These are phyloP conservation scores for Yarrowia sp. DNA, from an alignment of 805 yeast genomes.

Conservation along the genomic window DNA sequence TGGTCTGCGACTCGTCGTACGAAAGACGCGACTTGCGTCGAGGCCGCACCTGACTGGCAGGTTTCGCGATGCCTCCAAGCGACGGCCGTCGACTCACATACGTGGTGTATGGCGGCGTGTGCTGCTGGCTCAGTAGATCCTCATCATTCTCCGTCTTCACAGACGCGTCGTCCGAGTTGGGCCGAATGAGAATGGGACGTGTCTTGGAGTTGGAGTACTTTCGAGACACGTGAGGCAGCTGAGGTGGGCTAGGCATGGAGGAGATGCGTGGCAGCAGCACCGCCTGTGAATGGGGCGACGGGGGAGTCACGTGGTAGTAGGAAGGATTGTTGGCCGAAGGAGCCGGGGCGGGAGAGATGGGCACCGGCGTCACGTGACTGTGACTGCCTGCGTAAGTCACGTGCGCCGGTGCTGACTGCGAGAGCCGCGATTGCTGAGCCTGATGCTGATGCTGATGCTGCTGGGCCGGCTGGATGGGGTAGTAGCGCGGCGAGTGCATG, in stretches of 20 bases:
- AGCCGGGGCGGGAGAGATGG: conserved; percentile 23
- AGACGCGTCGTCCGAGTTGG: conserved; percentile 10
- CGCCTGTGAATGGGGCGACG: conserved; percentile 32
- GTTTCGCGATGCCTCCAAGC: conserved; percentile 14
- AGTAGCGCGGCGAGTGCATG: conserved; percentile 23
- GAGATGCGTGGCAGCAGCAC: conserved; percentile 13
- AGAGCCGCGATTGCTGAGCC: conserved; percentile 1
- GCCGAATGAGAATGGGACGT: conserved; percentile 26
- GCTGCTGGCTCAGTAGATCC: conserved; percentile 8
- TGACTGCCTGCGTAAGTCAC: conserved; percentile 18
- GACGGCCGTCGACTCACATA: conserved; percentile 26
- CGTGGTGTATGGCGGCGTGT: conserved; percentile 20
- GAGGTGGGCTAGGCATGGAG: conserved; percentile 25
- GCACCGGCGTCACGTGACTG: conserved; percentile 23
- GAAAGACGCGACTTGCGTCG: conserved; percentile 36
- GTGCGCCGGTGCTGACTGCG: conserved; percentile 28
- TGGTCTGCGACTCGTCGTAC: conserved; percentile 33
- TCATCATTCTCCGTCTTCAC: background rate
- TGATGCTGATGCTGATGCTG: conserved; percentile 11
- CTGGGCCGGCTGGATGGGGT: conserved; percentile 30
- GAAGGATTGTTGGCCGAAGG: background rate
- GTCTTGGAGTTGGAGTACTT: conserved; percentile 29
- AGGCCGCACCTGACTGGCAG: conserved; percentile 7
- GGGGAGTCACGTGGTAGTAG: conserved; percentile 31
- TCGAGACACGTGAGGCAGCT: conserved; percentile 16